A percentile compares a stretch with the other conserved stretches of the same genome.
These are phyloP conservation scores for Dioscorea alata DNA, from an alignment of 106 monocot species.

Conservation along the genomic window DNA sequence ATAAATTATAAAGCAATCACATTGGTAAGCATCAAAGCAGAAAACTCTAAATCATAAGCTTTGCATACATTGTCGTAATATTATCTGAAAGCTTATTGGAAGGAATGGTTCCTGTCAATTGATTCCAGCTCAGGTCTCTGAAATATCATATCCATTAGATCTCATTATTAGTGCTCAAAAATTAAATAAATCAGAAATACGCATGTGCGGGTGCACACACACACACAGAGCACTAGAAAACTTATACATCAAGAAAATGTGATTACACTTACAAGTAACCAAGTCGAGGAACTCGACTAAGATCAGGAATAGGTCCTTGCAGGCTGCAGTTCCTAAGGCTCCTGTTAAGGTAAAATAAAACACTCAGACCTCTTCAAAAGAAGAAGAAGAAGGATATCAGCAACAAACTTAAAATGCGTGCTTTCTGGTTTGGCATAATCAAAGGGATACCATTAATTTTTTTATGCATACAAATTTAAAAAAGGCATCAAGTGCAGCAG, in stretches of 20 bases:
- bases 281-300: conserved; percentile 56
- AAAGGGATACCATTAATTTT: too few species aligned
- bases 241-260: neutral
- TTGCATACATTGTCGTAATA: conserved; percentile 74
- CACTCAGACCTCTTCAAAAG: neutral
- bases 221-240: neutral
- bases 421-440: too few species aligned
- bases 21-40: neutral
- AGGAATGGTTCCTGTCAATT: conserved; percentile 61
- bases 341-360: conserved; percentile 32
- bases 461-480: too few species aligned
- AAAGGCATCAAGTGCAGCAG: too few species aligned
- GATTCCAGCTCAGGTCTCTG: conserved; percentile 87
- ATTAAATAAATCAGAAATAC: neutral
- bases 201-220: neutral
- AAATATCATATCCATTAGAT: conserved; percentile 22
- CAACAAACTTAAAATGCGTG: too few species aligned
- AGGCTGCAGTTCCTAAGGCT: conserved; percentile 77
- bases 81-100: conserved; percentile 54
- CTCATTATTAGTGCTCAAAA: neutral
- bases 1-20: neutral
- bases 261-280: conserved; percentile 57
- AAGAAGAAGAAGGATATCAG: too few species aligned
- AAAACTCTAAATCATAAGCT: neutral
- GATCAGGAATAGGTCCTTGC: conserved; percentile 65